A percentile compares a stretch with the other conserved stretches of the same genome.
These are phyloP conservation scores for Populus euphratica DNA, from an alignment of 345 rosid genomes.

Conservation along the genomic window DNA sequence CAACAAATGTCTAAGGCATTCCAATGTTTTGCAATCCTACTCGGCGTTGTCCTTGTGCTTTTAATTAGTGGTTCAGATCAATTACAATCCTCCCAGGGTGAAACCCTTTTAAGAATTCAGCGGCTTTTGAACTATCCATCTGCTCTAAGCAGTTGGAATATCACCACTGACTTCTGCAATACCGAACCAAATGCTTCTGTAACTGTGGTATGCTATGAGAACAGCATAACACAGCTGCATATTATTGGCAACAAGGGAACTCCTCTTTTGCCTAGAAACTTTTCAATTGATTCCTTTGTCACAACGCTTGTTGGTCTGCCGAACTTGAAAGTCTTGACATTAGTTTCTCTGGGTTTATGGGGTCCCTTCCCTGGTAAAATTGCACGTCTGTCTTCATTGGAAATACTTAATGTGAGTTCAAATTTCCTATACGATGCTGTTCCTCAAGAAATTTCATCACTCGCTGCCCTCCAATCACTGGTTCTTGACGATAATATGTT, in stretches of 20 bases:
- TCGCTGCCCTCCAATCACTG: conserved; percentile 62
- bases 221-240: conserved; percentile 74
- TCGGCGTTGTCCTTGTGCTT: conserved; percentile 35
- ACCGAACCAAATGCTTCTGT: conserved; percentile 54
- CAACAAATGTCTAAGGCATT: conserved; percentile 43
- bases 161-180: conserved; percentile 74
- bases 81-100: conserved; percentile 67
- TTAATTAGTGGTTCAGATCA: conserved; percentile 50
- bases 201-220: conserved; percentile 83
- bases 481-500: conserved; percentile 80
- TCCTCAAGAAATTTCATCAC: conserved; percentile 59
- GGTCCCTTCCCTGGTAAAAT: conserved; percentile 77
- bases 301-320: conserved; percentile 72
- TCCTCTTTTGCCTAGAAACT: conserved; percentile 52
- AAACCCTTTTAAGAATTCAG: conserved; percentile 63
- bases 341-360: conserved; percentile 89
- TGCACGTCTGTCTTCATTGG: conserved; percentile 56
- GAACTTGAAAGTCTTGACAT: conserved; percentile 71
- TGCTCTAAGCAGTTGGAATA: conserved; percentile 66
- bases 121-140: conserved; percentile 59
- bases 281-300: conserved; percentile 73
- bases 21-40: conserved; percentile 29
- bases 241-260: conserved; percentile 54
- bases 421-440: conserved; percentile 62
- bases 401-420: conserved; percentile 81